Evolutionary conservation across 176 grass and related monocot species (phyloP), one percentile per base, ranked within the genome.

Genomic region (Zoysia pacifica): DNA sequence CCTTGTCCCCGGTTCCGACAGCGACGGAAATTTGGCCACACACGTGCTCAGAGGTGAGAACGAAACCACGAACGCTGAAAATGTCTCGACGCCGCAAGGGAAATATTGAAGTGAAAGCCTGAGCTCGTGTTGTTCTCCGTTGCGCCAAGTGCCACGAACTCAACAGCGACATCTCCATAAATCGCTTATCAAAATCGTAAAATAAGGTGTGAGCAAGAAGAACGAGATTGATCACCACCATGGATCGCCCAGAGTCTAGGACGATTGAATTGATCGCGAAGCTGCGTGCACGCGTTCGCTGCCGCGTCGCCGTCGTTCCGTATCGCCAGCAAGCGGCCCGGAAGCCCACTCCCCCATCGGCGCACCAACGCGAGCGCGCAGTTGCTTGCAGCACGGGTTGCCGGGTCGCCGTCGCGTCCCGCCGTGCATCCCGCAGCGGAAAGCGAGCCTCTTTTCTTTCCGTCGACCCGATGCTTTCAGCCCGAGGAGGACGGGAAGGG

Each of bases 371-470:
- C 28, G 28, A 28, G 28, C 28, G 13, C 3, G 49, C 40, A 7
- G 28, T 62, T 71, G 79, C 79, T 64, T 59, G 74, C 61, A 73
- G 28, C 28, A 28, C 62, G 87, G 5, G 87, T 76, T 81, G 87
- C 87, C 1, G 77, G 1, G 71, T 89, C 87, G 48, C 70, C 75
- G 58, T 80, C 86, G 35, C 81, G 28, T 65, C 73, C 86, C 76
- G 81, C 70, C 70, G 28, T 28, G 28, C 28, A 74, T 35, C 82
- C 47, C 13, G 64, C 56, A 9, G 14, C 36, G 6, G 75, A 77
- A 74, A 83, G 58, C 58, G 8, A n/a, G 74, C 86, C 7, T 35
- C 50, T 61, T 18, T 58, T n/a, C 16, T 19, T 43, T 5, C 70
- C 70, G n/a, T 48, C 70, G 12, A 75, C 28, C 28, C 28, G 28